Evolutionary conservation across 768 basidiomycete species (phyloP).

Genomic region (Hypsizygus marmoreus): DNA sequence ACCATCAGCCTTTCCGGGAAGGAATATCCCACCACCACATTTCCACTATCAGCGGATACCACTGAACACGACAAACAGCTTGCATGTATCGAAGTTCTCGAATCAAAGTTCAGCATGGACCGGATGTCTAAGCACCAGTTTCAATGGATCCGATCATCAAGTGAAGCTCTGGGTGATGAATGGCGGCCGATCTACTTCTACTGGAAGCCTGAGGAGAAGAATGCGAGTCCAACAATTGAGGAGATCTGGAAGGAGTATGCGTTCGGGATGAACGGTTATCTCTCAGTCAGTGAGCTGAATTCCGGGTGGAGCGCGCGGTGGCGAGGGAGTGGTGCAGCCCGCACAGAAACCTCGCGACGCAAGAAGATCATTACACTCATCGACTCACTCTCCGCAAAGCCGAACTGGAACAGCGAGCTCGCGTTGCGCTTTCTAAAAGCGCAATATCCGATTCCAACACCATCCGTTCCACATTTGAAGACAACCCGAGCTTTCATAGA

Average conservation of each 20-base stretch:
- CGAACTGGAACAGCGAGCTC: background rate
- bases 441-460: too few relatives aligned
- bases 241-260: conserved; percentile 17
- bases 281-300: background rate
- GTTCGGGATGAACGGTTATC: background rate
- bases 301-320: background rate
- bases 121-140: too few relatives aligned
- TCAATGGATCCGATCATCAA: too few relatives aligned
- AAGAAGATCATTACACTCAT: background rate
- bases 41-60: too few relatives aligned
- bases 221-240: too few relatives aligned
- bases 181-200: too few relatives aligned
- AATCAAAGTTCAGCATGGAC: background rate
- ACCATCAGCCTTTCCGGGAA: background rate
- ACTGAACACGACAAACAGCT: too few relatives aligned
- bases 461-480: too few relatives aligned
- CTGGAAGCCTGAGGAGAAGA: too few relatives aligned
- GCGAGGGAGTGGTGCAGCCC: background rate
- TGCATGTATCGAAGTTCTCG: background rate
- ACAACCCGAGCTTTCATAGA: too few relatives aligned
- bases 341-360: background rate
- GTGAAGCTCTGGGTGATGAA: too few relatives aligned
- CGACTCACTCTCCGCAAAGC: background rate
- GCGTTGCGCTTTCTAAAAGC: background rate
- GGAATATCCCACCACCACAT: background rate